These are phyloP conservation scores for Cicer bijugum DNA, from an alignment of 306 rosid genomes.

Conservation along the genomic window DNA sequence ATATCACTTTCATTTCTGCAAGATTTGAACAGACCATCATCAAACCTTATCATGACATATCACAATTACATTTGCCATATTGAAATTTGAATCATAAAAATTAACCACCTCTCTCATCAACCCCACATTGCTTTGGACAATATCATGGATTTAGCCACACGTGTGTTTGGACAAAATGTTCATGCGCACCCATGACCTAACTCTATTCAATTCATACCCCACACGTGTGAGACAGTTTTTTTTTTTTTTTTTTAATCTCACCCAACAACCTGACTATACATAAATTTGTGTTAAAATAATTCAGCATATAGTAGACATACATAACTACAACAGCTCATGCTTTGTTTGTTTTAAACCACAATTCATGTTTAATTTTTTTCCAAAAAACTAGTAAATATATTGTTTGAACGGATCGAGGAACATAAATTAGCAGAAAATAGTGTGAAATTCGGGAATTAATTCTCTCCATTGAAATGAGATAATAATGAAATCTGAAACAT, in stretches of 20 bases:
- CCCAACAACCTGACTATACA: constrained; percentile 8
- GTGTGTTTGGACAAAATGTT: constrained; percentile 55
- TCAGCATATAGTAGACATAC: not conserved
- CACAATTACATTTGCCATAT: constrained; percentile 45
- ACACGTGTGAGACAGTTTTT: constrained; percentile 56
- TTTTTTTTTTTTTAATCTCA: not conserved
- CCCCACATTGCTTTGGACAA: constrained; percentile 56
- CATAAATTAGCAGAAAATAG: not conserved
- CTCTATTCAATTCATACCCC: constrained; percentile 47
- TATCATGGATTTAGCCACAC: constrained; percentile 50
- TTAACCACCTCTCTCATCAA: constrained; percentile 53
- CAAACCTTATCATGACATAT: constrained; percentile 51
- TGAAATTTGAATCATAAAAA: constrained; percentile 42
- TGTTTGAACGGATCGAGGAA: not conserved
- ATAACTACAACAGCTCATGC: no score
- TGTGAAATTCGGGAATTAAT: not conserved
- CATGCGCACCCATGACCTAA: constrained; percentile 54
- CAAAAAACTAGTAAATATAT: no score
- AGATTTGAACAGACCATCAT: constrained; percentile 51
- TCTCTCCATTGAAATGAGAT: no score
- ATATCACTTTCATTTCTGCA: constrained; percentile 58
- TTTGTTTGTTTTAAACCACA: no score
- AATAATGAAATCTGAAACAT: no score
- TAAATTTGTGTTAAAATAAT: not conserved
- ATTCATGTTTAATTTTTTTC: no score